Evolutionary conservation across 2,329 filamentous ascomycete species (phyloP), one percentile per base, ranked within the genome.

Genomic region (Fusarium austroafricanum): DNA sequence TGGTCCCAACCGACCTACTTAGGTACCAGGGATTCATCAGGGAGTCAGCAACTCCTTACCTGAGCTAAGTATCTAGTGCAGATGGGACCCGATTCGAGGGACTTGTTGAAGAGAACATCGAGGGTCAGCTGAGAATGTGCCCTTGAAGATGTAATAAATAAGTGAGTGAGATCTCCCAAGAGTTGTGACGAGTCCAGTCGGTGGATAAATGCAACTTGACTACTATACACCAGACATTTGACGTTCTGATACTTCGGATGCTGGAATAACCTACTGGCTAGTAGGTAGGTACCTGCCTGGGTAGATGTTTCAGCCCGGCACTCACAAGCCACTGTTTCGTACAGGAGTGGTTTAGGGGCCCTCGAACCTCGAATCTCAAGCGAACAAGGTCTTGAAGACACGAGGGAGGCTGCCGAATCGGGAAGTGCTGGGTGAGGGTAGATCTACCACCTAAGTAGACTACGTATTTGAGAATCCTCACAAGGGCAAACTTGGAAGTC

Each of bases 281-380:
- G 39, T 61, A 49, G 60, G 61, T 40, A 33, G 47, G 55, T 68
- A 29, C 28, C 4, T 10, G 8, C 28, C 56, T 57, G 53, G 57
- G 60, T 39, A 39, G 45, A 53, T 65, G 65, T 68, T 69, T 68
- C 65, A 68, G 65, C 65, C 65, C 55, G 51, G 65, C 56, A 68
- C 55, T 66, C 61, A 66, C 65, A 61, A 68, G 65, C 65, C 60
- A 68, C 60, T 26, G 10, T 42, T 51, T 17, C 26, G 18, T 26
- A 51, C n/a, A n/a, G n/a, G n/a, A n/a, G n/a, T n/a, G n/a, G n/a
- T n/a, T n/a, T n/a, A n/a, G n/a, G n/a, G n/a, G n/a, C n/a, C n/a
- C n/a, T n/a, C n/a, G n/a, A n/a, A n/a, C n/a, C n/a, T n/a, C n/a
- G n/a, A n/a, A n/a, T n/a, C n/a, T n/a, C n/a, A n/a, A n/a, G n/a